Evolutionary conservation across 2,329 filamentous ascomycete genomes (phyloP), one percentile per base, ranked within the genome.

Genomic region (Penicillium nordicum): DNA sequence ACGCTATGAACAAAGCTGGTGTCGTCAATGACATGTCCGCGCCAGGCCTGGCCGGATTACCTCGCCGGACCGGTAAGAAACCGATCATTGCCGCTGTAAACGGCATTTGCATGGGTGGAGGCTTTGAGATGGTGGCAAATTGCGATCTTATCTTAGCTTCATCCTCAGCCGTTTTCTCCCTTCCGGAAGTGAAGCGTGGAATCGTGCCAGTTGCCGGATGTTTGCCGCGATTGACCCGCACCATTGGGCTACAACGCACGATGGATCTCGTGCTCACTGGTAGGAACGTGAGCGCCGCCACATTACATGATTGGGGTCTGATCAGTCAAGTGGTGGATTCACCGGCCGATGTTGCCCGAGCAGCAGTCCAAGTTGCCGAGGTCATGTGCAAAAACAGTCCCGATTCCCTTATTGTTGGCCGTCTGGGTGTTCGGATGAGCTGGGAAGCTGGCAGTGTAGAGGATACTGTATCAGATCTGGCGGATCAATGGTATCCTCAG

Each of bases 11-110:
- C 60, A 65, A 67, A 30, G 57, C 61, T 1, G 67, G 68, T 12
- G 59, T 66, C 29, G 62, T 67, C 23, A 69, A 72, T 42, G 67
- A 69, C 27, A 74, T 71, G 63, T 69, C 76, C 0, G 65, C 76
- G 0, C 73, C 76, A 2, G 88, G 87, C 1, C 88, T 90, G 58
- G 87, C 84, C 25, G 88, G 82, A 0, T 74, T 92, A 32, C 85
- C 83, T 52, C 85, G 88, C 60, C 80, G 88, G 27, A 71, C 74
- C 5, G 88, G 88, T 46, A 85, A 84, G 72, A 93, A 93, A 67
- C 89, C 89, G 6, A 80, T 93, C 53, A 82, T 93, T 29, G 88
- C 86, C 1, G 89, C 89, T 1, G 87, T 92, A 21, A 90, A 92
- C 67, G 89, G 89, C 7, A 77, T 88, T 18, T 89, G 87, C 56